These are phyloP conservation scores for Mediolabrus comicus DNA, from an alignment of 108 stramenopile genomes.

Conservation along the genomic window DNA sequence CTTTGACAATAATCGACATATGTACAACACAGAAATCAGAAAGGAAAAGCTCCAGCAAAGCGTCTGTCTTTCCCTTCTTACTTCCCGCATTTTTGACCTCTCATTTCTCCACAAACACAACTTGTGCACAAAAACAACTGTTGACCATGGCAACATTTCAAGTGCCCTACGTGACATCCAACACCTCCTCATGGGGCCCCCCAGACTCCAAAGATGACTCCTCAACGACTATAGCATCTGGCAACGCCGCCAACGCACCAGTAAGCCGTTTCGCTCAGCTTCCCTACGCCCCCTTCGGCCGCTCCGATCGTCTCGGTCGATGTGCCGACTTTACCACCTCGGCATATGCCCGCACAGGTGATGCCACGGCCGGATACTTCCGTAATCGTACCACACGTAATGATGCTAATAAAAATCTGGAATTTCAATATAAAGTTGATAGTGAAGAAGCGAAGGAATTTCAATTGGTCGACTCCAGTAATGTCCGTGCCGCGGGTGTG, in stretches of 20 bases:
- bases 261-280: slow-evolving; percentile 72
- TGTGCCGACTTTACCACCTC: slow-evolving; percentile 80
- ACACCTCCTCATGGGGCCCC: slow-evolving; percentile 82
- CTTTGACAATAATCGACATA: too few relatives aligned
- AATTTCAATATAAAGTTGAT: slow-evolving; percentile 78
- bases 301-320: slow-evolving; percentile 85
- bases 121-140: background rate
- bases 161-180: slow-evolving; percentile 67
- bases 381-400: slow-evolving; percentile 27
- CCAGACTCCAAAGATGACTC: slow-evolving; percentile 18
- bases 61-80: too few relatives aligned
- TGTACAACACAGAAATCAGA: too few relatives aligned
- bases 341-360: slow-evolving; percentile 26
- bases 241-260: slow-evolving; percentile 7
- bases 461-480: slow-evolving; percentile 90
- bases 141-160: slow-evolving; percentile 58
- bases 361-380: slow-evolving; percentile 42
- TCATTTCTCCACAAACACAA: background rate
- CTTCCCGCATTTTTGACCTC: background rate
- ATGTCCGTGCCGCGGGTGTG: slow-evolving; percentile 34
- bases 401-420: slow-evolving; percentile 53
- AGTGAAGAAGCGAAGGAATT: slow-evolving; percentile 78
- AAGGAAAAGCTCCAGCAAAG: too few relatives aligned
- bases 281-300: slow-evolving; percentile 94
- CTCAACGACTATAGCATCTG: slow-evolving; percentile 40